These are phyloP conservation scores for Trichomonas gallinae DNA, from an alignment of 208 protist species.

Conservation along the genomic window DNA sequence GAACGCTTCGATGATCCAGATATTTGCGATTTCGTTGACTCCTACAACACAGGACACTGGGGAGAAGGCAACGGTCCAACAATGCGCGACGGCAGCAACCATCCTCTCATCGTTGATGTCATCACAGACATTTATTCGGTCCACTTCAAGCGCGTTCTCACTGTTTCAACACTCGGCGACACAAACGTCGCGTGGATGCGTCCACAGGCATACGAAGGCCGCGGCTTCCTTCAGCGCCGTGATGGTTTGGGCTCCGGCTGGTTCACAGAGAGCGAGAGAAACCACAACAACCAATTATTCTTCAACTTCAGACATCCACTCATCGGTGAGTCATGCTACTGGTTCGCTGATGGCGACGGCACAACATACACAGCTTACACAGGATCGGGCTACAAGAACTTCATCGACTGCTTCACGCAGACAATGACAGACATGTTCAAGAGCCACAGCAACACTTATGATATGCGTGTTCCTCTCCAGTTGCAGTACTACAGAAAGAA, in stretches of 20 bases:
- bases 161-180: neutral
- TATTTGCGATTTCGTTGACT: neutral
- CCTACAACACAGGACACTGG: neutral
- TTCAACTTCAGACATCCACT: neutral
- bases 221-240: neutral
- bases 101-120: neutral
- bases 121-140: neutral
- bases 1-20: neutral
- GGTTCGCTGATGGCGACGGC: neutral
- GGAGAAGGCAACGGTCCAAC: neutral
- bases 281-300: neutral
- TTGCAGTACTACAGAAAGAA: neutral
- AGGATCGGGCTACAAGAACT: neutral
- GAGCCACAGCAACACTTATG: neutral
- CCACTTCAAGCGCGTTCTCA: neutral
- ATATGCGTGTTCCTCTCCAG: neutral
- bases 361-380: neutral
- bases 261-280: neutral
- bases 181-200: neutral
- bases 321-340: neutral
- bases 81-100: neutral
- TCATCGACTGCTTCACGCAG: neutral
- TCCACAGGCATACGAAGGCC: neutral
- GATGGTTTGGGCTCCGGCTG: neutral
- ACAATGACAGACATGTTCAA: neutral